Base-by-base conservation (phyloP, 2,329 filamentous ascomycete species). In the Tolypocladium cylindrosporum region DNA sequence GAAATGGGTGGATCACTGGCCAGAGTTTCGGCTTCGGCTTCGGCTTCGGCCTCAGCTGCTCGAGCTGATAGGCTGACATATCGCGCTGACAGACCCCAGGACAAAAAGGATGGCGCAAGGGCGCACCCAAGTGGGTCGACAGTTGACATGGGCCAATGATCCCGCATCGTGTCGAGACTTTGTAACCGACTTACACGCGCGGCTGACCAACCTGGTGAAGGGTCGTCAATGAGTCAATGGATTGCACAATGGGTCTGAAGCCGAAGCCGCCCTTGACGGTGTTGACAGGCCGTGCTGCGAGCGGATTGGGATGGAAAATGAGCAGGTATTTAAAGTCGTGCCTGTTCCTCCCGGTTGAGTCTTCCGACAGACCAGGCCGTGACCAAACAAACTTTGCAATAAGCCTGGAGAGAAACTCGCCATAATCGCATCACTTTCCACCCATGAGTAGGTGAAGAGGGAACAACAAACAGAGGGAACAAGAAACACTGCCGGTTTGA, bases 31-130 rank as follows among this genome's bases (percentile, higher is more conserved):
- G 60, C 34, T 57, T 68, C 66, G 68, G 67, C 59, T 64, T 71
- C 67, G 67, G 68, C 65, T 66, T 66, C 62, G 63, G 65, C 60
- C 63, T 61, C 53, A 42, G 51, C 21, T 55, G 52, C 19, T 39
- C 45, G 27, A 19, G 45, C 24, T 48, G 43, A 48, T 48, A 16
- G 43, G 50, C 48, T 40, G 43, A 41, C 8, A 31, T 50, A 24
- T 31, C 6, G 36, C 3, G 14, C 21, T 8, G 37, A 41, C 21
- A 9, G 10, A 14, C 14, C 14, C 34, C 11, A 34, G 9, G 10
- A 11, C 27, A 48, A 16, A 19, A 19, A n/a, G 10, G 42, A 43
- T 36, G 16, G 36, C 24, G 31, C 34, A 56, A 56, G 55, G 55
- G 55, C 55, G 55, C 43, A 34, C 36, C 34, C 55, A 56, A 56